phyloP scores from a whole-genome alignment of 495 filamentous ascomycete species.

The Bryoglossum gracile region DNA sequence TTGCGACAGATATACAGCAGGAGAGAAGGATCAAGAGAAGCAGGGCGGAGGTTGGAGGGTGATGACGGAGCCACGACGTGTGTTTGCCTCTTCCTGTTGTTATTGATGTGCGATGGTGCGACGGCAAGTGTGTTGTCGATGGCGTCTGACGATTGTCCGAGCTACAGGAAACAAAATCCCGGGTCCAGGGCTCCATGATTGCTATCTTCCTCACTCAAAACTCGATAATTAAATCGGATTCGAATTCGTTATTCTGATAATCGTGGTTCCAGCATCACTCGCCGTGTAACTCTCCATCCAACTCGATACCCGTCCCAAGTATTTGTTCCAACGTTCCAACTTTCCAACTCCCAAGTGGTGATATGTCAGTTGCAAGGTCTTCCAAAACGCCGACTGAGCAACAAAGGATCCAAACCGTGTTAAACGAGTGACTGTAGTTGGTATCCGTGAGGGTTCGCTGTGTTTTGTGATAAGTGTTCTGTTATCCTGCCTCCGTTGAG shows the following conservation, averaged over 20 bases:
- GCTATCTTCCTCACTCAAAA: too few relatives aligned
- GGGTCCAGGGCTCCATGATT: slow-evolving; percentile 3
- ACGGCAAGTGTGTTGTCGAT: slow-evolving; percentile 11
- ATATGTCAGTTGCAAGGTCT: not conserved
- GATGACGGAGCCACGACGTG: slow-evolving; percentile 12
- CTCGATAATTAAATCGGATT: not conserved
- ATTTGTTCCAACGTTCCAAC: not conserved
- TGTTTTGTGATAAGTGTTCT: too few relatives aligned
- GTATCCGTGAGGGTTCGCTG: slow-evolving; percentile 1
- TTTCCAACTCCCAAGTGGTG: not conserved
- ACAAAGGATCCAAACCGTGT: slow-evolving; percentile 9
- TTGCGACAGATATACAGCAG: slow-evolving; percentile 14
- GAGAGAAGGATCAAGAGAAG: slow-evolving; percentile 9
- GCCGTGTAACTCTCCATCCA: too few relatives aligned
- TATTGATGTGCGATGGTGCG: slow-evolving; percentile 13
- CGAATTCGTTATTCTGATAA: slow-evolving; percentile 10
- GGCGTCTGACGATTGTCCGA: not conserved
- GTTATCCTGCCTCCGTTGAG: too few relatives aligned
- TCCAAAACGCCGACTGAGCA: not conserved
- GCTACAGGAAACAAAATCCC: not conserved
- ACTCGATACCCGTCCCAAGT: slow-evolving; percentile 16
- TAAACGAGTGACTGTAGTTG: slow-evolving; percentile 25
- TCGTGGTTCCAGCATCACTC: slow-evolving; percentile 27
- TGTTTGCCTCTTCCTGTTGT: slow-evolving; percentile 8
- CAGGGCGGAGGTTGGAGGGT: not conserved